Conservation (phyloP, 129 eudicot genomes). For the Glebionis coronaria region DNA sequence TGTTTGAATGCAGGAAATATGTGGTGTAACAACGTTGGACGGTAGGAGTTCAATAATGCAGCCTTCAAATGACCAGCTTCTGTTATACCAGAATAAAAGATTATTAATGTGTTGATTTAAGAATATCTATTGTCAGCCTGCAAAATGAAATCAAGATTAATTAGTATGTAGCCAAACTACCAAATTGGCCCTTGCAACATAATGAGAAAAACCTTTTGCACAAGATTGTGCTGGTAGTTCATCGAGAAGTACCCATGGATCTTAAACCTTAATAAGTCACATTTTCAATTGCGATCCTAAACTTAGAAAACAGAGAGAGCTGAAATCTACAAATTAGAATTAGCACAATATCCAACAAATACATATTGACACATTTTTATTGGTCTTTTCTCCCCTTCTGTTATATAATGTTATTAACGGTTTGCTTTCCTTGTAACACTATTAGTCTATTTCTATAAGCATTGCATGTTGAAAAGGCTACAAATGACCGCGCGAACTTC, state of each 20-base stretch:
- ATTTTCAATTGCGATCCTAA: neutral
- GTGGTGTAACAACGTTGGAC: neutral
- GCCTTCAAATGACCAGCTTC: neutral
- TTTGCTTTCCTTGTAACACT: too few species aligned
- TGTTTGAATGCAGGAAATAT: neutral
- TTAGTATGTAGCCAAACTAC: neutral
- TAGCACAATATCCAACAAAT: too few species aligned
- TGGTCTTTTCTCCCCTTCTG: too few species aligned
- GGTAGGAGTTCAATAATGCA: conserved; percentile 16
- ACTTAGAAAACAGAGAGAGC: neutral
- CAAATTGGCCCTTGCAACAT: too few species aligned
- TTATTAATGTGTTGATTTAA: neutral
- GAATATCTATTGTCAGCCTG: conserved; percentile 16
- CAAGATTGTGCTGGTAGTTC: too few species aligned
- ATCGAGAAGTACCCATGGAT: too few species aligned
- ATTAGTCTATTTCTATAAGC: too few species aligned
- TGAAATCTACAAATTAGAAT: neutral
- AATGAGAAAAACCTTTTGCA: too few species aligned
- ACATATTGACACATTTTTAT: too few species aligned
- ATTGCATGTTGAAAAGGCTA: neutral
- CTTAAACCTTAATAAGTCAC: neutral
- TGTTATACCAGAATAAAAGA: conserved; percentile 1
- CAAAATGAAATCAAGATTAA: neutral
- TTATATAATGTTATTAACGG: too few species aligned
- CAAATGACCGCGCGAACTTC: neutral